phyloP scores from a whole-genome alignment of 2,329 filamentous ascomycete genomes.

The Pestalotiopsis sp. region DNA sequence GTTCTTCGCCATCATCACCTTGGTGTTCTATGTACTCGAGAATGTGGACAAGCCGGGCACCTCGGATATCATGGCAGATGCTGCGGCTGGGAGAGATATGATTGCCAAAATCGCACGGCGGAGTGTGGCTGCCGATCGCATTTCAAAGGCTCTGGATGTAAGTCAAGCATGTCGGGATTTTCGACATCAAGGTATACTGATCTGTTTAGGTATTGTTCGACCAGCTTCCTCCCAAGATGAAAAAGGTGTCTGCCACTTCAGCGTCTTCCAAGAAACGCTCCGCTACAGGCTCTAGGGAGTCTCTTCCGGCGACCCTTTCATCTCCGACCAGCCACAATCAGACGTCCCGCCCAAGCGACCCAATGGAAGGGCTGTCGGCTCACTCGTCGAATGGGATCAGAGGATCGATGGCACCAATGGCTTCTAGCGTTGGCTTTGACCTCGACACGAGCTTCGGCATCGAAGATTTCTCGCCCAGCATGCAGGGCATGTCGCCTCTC shows the following conservation, averaged over 20 bases:
- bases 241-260: constrained; percentile 46
- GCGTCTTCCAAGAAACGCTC: constrained; percentile 58
- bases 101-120: constrained; percentile 78
- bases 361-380: constrained; percentile 1
- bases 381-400: constrained; percentile 8
- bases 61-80: constrained; percentile 83
- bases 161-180: constrained; percentile 31
- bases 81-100: constrained; percentile 81
- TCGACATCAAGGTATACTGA: constrained; percentile 18
- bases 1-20: constrained; percentile 78
- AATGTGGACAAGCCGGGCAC: constrained; percentile 76
- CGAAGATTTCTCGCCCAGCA: constrained; percentile 22
- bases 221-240: constrained; percentile 74
- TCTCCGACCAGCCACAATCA: constrained; percentile 30
- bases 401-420: constrained; percentile 3
- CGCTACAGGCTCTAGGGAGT: constrained; percentile 48
- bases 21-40: constrained; percentile 80
- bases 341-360: background rate
- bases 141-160: constrained; percentile 78
- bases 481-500: constrained; percentile 14
- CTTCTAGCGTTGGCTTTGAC: constrained; percentile 4
- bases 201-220: constrained; percentile 73
- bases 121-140: constrained; percentile 87
- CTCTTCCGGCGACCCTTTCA: constrained; percentile 29
- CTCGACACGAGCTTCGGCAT: constrained; percentile 8